Conservation (phyloP, 2,329 filamentous ascomycete genomes). For the Ophiocordyceps unilateralis region DNA sequence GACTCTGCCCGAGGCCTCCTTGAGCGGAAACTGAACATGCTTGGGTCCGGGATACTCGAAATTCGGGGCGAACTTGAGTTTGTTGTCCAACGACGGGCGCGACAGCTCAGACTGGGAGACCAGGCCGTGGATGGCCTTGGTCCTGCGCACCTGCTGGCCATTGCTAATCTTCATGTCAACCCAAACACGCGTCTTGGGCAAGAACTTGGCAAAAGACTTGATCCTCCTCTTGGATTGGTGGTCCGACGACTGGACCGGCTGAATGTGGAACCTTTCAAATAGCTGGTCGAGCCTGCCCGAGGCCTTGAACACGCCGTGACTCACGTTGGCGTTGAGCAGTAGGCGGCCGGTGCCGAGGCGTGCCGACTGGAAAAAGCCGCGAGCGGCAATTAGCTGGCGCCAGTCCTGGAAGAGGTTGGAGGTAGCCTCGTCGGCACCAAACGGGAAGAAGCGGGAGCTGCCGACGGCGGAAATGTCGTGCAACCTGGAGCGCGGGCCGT, state of each 20-base stretch:
- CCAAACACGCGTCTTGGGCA: conserved; percentile 21
- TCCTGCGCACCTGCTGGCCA: conserved; percentile 10
- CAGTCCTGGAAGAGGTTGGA: conserved; percentile 10
- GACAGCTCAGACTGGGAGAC: conserved; percentile 9
- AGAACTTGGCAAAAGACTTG: conserved; percentile 16
- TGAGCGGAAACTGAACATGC: conserved; percentile 15
- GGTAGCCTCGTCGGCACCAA: conserved; percentile 13
- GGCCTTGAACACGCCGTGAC: conserved; percentile 32
- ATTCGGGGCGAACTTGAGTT: conserved; percentile 7
- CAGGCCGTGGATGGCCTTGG: conserved; percentile 13
- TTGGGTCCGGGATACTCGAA: conserved; percentile 15
- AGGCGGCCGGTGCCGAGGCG: conserved; percentile 35
- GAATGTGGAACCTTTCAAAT: conserved; percentile 11
- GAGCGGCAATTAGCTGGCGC: conserved; percentile 21
- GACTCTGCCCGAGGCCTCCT: conserved; percentile 7
- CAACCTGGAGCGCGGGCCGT: conserved; percentile 19
- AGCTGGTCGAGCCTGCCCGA: conserved; percentile 17
- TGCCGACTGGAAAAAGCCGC: conserved; percentile 38
- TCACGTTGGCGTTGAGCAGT: conserved; percentile 37
- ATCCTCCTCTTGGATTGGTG: conserved; percentile 6
- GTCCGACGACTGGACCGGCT: conserved; percentile 1
- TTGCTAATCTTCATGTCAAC: conserved; percentile 8
- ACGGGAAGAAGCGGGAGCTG: conserved; percentile 29
- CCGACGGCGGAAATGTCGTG: conserved; percentile 23
- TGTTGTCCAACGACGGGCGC: conserved; percentile 4